Evolutionary conservation across 2,329 filamentous ascomycete genomes (phyloP).

Genomic region (Neofusicoccum kwambonambiense): DNA sequence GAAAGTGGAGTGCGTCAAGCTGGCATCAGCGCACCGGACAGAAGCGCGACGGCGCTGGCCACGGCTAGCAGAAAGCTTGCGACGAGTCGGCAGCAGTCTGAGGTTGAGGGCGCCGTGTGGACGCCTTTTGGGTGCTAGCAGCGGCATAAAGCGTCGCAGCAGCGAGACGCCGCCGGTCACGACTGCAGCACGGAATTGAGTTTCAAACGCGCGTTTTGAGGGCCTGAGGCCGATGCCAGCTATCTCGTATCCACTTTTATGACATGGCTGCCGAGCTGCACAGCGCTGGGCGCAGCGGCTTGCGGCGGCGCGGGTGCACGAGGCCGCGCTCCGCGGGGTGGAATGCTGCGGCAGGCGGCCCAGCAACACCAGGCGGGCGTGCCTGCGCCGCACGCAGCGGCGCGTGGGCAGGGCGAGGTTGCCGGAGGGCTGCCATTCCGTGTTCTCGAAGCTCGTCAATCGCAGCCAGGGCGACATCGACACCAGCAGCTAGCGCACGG

Average conservation of each 20-base stretch:
- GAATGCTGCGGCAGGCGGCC: background rate
- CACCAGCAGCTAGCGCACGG: slow-evolving; percentile 4
- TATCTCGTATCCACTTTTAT: slow-evolving; percentile 15
- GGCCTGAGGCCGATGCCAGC: slow-evolving; percentile 14
- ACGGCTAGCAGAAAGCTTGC: background rate
- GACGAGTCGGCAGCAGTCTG: slow-evolving; percentile 3
- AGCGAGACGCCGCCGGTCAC: slow-evolving; percentile 10
- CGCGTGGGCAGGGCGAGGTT: background rate
- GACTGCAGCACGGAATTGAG: background rate
- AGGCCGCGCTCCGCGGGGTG: background rate
- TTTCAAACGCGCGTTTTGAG: slow-evolving; percentile 16
- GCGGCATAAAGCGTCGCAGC: slow-evolving; percentile 3
- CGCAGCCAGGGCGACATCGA: background rate
- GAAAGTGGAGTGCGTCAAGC: slow-evolving; percentile 7
- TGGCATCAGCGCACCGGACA: slow-evolving; percentile 12
- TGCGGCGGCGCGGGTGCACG: background rate
- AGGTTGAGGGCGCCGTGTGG: background rate
- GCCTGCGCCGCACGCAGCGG: background rate
- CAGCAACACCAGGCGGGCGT: background rate
- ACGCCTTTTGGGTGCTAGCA: background rate
- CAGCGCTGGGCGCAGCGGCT: slow-evolving; percentile 2
- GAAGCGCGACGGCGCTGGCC: background rate
- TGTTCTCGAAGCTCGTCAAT: slow-evolving; percentile 3
- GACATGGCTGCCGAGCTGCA: slow-evolving; percentile 14
- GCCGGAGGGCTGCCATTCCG: background rate